phyloP scores from a whole-genome alignment of 1,139 yeast species.

The Ashbya aceris region DNA sequence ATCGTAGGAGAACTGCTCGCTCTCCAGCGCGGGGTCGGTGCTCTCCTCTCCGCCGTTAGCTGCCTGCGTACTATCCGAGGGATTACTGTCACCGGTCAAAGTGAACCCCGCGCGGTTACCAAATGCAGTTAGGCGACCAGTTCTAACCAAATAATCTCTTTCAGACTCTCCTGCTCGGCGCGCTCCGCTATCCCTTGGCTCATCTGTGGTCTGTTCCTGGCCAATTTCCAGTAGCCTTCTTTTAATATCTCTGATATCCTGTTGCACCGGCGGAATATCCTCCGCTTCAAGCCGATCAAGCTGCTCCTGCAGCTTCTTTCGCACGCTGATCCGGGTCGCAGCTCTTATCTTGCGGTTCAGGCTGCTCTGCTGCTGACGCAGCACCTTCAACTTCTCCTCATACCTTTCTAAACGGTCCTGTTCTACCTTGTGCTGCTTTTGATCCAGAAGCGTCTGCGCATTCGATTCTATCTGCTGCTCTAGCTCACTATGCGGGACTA shows the following conservation, averaged over 20 bases:
- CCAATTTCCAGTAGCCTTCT: conserved; percentile 37
- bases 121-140: conserved; percentile 92
- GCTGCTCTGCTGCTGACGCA: conserved; percentile 36
- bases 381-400: conserved; percentile 37
- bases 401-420: conserved; percentile 64
- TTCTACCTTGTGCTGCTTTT: conserved; percentile 66
- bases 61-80: background rate
- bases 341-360: conserved; percentile 43
- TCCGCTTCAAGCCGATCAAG: conserved; percentile 41
- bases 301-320: conserved; percentile 47
- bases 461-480: conserved; percentile 61
- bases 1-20: too few relatives aligned
- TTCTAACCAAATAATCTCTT: conserved; percentile 70
- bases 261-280: conserved; percentile 44
- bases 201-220: conserved; percentile 18
- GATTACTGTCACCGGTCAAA: conserved; percentile 9
- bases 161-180: conserved; percentile 61
- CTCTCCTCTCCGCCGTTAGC: background rate
- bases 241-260: conserved; percentile 60
- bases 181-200: conserved; percentile 6
- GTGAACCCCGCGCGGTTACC: conserved; percentile 57
- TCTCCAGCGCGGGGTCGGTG: too few relatives aligned
- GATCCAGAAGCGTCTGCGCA: conserved; percentile 55
- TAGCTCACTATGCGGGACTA: conserved; percentile 67
- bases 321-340: conserved; percentile 60